Conservation (phyloP, 1,284 basidiomycete genomes). For the Paramarasmius palmivorus region DNA sequence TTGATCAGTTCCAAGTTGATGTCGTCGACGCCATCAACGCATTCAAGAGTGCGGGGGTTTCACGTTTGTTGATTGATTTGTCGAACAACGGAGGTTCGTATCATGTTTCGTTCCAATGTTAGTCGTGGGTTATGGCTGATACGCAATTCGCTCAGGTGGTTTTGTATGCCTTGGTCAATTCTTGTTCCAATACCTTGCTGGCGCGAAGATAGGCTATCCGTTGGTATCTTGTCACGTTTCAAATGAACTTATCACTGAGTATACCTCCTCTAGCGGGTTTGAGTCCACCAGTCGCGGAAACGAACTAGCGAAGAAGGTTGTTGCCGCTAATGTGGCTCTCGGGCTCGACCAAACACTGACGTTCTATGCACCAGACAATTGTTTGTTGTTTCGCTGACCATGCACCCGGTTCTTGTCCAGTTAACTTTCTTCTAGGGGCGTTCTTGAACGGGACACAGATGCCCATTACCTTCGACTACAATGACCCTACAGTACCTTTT, state of each 20-base stretch:
- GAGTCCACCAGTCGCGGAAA: constrained; percentile 53
- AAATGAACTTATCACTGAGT: not conserved
- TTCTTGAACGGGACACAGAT: constrained; percentile 55
- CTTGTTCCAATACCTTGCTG: constrained; percentile 57
- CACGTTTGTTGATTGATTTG: constrained; percentile 56
- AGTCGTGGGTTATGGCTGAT: not conserved
- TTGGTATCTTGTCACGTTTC: constrained; percentile 26
- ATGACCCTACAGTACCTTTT: constrained; percentile 44
- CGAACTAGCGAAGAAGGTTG: constrained; percentile 56
- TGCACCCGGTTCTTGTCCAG: not conserved
- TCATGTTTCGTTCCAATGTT: constrained; percentile 8
- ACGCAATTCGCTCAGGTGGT: constrained; percentile 40
- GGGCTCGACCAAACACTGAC: constrained; percentile 35
- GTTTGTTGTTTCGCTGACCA: constrained; percentile 30
- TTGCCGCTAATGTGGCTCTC: constrained; percentile 48
- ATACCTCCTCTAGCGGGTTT: constrained; percentile 43
- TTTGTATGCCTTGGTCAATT: constrained; percentile 63
- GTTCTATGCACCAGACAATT: constrained; percentile 53
- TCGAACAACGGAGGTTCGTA: constrained; percentile 59
- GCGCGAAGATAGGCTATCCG: constrained; percentile 52
- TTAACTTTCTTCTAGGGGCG: constrained; percentile 35
- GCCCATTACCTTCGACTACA: constrained; percentile 48
- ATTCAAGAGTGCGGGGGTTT: constrained; percentile 50
- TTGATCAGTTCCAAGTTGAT: constrained; percentile 54
- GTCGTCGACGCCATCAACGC: constrained; percentile 44